Conservation (phyloP, 352 stramenopile genomes). For the Pythium aquatile region DNA sequence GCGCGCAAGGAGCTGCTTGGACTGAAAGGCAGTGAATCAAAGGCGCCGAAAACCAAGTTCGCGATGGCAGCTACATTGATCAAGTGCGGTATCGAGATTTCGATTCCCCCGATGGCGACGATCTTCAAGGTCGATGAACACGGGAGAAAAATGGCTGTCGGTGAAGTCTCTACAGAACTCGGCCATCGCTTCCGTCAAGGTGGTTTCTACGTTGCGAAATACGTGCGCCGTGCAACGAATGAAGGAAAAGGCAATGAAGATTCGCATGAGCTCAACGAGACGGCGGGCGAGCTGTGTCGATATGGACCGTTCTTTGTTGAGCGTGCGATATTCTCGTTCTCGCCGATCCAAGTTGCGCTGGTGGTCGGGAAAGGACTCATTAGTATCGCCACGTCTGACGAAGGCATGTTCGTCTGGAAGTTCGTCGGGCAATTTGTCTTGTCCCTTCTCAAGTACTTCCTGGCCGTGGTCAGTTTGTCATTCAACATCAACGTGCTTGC, state of each 20-base stretch:
- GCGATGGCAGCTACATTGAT: conserved; percentile 20
- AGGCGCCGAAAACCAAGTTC: conserved; percentile 11
- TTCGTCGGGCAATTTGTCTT: conserved; percentile 27
- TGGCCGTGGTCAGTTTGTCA: conserved; percentile 51
- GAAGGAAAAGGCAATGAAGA: conserved; percentile 3
- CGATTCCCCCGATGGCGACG: conserved; percentile 11
- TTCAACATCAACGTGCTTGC: conserved; percentile 61
- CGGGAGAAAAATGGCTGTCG: conserved; percentile 8
- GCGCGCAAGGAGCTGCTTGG: conserved; percentile 35
- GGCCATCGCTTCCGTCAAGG: conserved; percentile 32
- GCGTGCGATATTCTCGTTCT: conserved; percentile 27
- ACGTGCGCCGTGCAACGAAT: conserved; percentile 29
- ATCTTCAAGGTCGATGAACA: conserved; percentile 10
- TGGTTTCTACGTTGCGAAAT: conserved; percentile 50
- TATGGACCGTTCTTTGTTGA: conserved; percentile 50
- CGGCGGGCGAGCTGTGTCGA: conserved; percentile 43
- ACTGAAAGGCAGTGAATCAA: conserved; percentile 11
- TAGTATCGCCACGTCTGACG: conserved; percentile 26
- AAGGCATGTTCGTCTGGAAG: conserved; percentile 35
- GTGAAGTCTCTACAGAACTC: conserved; percentile 23
- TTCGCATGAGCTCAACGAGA: conserved; percentile 7
- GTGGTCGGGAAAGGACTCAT: conserved; percentile 18
- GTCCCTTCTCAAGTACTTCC: conserved; percentile 44
- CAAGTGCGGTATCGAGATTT: conserved; percentile 32
- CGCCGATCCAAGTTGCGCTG: conserved; percentile 24